Percentiles rank a stretch among this genome's conserved stretches.
phyloP scores from a whole-genome alignment of 1,284 basidiomycete genomes.

The Schizophyllum amplum region DNA sequence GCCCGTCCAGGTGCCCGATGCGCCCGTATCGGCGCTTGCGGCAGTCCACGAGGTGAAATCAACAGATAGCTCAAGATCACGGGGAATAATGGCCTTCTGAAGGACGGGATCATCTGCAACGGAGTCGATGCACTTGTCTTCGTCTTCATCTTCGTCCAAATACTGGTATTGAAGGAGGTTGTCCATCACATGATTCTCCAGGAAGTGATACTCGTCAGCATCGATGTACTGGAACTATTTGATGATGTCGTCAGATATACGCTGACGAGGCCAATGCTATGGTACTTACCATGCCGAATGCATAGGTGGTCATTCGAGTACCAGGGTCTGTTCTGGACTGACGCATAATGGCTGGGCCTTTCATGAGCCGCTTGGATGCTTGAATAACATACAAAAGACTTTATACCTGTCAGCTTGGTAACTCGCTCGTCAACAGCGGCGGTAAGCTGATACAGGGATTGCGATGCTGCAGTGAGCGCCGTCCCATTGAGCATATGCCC shows the following conservation, averaged over 20 bases:
- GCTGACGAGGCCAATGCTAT: no score
- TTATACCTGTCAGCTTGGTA: constrained; percentile 24
- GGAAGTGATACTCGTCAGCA: background rate
- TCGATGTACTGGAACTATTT: background rate
- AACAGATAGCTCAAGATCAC: background rate
- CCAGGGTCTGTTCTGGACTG: constrained; percentile 27
- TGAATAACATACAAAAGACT: background rate
- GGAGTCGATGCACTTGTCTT: no score
- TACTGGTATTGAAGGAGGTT: no score
- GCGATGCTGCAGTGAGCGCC: no score
- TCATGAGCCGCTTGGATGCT: background rate
- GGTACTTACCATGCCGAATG: constrained; percentile 30
- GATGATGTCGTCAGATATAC: constrained; percentile 8
- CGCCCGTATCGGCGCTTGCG: background rate
- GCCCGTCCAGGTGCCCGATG: background rate
- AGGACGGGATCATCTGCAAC: no score
- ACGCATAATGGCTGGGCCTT: background rate
- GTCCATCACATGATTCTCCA: no score
- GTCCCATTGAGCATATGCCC: no score
- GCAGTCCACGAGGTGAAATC: background rate
- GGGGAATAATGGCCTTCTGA: no score
- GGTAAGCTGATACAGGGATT: constrained; percentile 23
- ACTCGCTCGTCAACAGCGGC: constrained; percentile 24
- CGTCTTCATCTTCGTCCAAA: no score
- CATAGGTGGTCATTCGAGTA: constrained; percentile 27